phyloP scores from a whole-genome alignment of 805 yeast genomes.

The Starmera caribaea region DNA sequence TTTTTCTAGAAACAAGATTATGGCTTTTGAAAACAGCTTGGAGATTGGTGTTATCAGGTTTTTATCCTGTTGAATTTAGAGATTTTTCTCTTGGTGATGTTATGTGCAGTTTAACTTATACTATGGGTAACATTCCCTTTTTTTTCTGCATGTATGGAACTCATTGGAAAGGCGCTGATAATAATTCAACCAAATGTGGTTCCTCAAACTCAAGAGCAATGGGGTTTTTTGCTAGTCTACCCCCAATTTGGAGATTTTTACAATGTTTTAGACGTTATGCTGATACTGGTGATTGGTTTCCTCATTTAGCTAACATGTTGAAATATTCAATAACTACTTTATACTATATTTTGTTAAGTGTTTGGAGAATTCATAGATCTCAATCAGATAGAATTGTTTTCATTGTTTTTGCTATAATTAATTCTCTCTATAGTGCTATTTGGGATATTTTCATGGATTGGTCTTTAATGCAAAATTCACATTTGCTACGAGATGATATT shows the following conservation, averaged over 20 bases:
- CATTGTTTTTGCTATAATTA: conserved; percentile 64
- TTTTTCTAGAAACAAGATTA: conserved; percentile 53
- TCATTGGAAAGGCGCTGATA: conserved; percentile 51
- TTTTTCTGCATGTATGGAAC: conserved; percentile 76
- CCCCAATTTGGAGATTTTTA: conserved; percentile 81
- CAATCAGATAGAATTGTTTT: conserved; percentile 39
- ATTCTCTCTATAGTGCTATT: conserved; percentile 55
- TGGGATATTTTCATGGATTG: conserved; percentile 98
- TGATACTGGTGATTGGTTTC: conserved; percentile 94
- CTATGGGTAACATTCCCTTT: conserved; percentile 76
- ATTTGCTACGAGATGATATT: conserved; percentile 60
- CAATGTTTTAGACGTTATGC: conserved; percentile 88
- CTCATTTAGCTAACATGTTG: conserved; percentile 82
- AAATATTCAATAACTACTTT: conserved; percentile 63
- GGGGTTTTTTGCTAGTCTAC: conserved; percentile 81
- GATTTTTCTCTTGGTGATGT: conserved; percentile 94
- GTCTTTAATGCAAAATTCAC: conserved; percentile 70
- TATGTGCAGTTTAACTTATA: conserved; percentile 78
- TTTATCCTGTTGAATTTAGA: conserved; percentile 90
- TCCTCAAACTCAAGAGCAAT: conserved; percentile 64
- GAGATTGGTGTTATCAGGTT: conserved; percentile 71
- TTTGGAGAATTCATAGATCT: conserved; percentile 57
- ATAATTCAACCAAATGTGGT: conserved; percentile 46
- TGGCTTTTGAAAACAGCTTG: conserved; percentile 71
- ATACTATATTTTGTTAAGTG: conserved; percentile 65